These are phyloP conservation scores for Neofusicoccum sp. DNA, from an alignment of 2,329 filamentous ascomycete genomes.

Conservation along the genomic window DNA sequence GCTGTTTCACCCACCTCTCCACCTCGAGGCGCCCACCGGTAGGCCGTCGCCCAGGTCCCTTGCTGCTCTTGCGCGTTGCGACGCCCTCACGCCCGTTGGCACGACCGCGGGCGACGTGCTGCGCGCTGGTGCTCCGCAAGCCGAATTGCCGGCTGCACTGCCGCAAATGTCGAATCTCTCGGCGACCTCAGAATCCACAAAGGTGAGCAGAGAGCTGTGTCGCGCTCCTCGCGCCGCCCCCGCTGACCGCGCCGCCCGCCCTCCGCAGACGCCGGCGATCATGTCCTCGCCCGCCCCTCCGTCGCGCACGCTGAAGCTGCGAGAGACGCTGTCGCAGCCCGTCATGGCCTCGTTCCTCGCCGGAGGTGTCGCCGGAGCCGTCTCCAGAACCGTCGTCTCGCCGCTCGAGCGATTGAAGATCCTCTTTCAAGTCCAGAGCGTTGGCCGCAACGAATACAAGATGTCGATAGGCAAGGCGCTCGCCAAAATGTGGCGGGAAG, in stretches of 20 bases:
- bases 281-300: constrained; percentile 22
- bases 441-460: constrained; percentile 88
- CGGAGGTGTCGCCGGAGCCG: constrained; percentile 90
- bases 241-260: constrained; percentile 17
- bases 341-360: constrained; percentile 91
- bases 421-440: constrained; percentile 93
- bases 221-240: not conserved
- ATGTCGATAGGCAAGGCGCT: constrained; percentile 87
- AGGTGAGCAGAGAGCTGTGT: constrained; percentile 14
- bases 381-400: constrained; percentile 96
- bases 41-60: not conserved
- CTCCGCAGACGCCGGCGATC: constrained; percentile 16
- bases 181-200: constrained; percentile 8
- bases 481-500: constrained; percentile 93
- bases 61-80: constrained; percentile 14
- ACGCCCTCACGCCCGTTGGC: not conserved
- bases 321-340: constrained; percentile 68
- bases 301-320: constrained; percentile 25
- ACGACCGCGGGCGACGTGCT: not conserved
- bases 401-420: constrained; percentile 96
- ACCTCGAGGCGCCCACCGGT: not conserved
- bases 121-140: not conserved
- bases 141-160: constrained; percentile 4
- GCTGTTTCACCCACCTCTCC: not conserved
- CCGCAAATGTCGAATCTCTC: constrained; percentile 21